A percentile compares a stretch with the other conserved stretches of the same genome.
Conservation (phyloP, 1,284 basidiomycete species). For the Trichosporon coremiiforme region DNA sequence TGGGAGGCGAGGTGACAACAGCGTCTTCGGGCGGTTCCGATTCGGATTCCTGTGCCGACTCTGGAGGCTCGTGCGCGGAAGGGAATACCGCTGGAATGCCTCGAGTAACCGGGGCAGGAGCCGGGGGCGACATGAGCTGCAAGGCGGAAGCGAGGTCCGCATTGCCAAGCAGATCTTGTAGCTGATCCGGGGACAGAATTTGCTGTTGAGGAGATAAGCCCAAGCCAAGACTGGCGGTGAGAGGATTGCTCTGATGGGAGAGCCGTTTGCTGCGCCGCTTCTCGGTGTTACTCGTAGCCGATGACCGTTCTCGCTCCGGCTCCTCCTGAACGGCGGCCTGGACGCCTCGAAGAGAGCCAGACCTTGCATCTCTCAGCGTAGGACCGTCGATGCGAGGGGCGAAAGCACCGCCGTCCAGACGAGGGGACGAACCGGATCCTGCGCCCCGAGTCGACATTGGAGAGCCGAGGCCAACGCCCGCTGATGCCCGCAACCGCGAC, state of each 20-base stretch:
- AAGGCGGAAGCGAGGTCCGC: conserved; percentile 47
- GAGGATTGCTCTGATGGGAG: conserved; percentile 14
- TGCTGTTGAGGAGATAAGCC: conserved; percentile 29
- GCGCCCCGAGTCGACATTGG: conserved; percentile 12
- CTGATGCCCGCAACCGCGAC: not conserved
- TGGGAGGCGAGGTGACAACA: conserved; percentile 24
- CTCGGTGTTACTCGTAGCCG: conserved; percentile 9
- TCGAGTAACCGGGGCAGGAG: not conserved
- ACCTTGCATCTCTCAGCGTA: not conserved
- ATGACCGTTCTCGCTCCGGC: conserved; percentile 2
- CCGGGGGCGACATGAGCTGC: conserved; percentile 34
- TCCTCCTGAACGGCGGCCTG: conserved; percentile 6
- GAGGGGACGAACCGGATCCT: conserved; percentile 18
- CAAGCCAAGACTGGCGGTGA: conserved; percentile 46
- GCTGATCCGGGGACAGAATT: conserved; percentile 45
- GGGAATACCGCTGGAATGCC: not conserved
- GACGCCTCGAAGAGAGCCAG: not conserved
- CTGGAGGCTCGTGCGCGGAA: not conserved
- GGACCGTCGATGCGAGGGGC: not conserved
- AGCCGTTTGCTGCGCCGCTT: conserved; percentile 14
- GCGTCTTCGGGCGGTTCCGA: conserved; percentile 15
- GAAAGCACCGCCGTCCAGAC: conserved; percentile 19
- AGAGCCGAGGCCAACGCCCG: not conserved
- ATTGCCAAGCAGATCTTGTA: conserved; percentile 45
- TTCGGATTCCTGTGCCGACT: not conserved